phyloP scores from a whole-genome alignment of 345 rosid genomes.

The Syzygium jambos region DNA sequence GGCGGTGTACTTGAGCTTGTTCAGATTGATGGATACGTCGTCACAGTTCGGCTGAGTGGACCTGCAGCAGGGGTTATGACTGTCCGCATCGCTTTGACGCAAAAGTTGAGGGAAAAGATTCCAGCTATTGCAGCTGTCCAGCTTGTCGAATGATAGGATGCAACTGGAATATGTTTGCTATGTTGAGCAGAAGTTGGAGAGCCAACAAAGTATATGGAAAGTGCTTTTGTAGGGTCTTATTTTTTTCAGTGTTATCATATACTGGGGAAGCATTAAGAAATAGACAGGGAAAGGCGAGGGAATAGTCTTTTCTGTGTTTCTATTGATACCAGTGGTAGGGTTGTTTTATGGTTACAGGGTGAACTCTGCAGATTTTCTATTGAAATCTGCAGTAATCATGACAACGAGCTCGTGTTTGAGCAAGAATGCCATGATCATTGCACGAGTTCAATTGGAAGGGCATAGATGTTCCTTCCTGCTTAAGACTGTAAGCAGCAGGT shows the following conservation, averaged over 20 bases:
- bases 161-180: neutral
- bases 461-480: neutral
- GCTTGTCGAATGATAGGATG: conserved; percentile 42
- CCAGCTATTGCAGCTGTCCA: conserved; percentile 77
- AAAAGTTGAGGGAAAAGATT: conserved; percentile 79
- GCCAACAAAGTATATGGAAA: neutral
- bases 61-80: conserved; percentile 95
- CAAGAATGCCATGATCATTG: neutral
- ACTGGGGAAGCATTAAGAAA: neutral
- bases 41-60: conserved; percentile 65
- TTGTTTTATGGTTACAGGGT: neutral
- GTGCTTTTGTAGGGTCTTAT: neutral
- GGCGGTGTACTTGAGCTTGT: conserved; percentile 79
- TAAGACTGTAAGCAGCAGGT: neutral
- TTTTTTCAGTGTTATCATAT: neutral
- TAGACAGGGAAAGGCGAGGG: neutral
- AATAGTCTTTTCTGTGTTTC: neutral
- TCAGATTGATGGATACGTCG: conserved; percentile 55
- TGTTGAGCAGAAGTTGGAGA: neutral
- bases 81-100: conserved; percentile 83
- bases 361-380: neutral
- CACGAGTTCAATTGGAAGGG: neutral
- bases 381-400: neutral
- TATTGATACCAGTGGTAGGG: neutral
- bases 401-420: neutral